A percentile compares a stretch with the other conserved stretches of the same genome.
These are phyloP conservation scores for Arthrinium puccinioides DNA, from an alignment of 2,329 filamentous ascomycete species.

Conservation along the genomic window DNA sequence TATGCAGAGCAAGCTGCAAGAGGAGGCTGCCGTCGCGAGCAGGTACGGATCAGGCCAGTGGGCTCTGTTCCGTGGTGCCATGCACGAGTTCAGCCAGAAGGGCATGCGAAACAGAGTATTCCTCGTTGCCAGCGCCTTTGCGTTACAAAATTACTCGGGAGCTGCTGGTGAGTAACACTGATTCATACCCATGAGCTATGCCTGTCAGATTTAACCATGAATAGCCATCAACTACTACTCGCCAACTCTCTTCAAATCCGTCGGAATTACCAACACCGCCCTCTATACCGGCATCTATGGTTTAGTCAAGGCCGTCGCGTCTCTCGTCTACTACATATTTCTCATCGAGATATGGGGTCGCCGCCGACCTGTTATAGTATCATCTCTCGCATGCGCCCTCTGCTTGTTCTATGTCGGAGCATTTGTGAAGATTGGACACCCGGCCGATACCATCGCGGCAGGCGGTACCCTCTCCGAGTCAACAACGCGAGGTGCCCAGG, in stretches of 20 bases:
- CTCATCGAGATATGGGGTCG: constrained; percentile 33
- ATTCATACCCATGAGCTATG: too few relatives aligned
- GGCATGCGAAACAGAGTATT: constrained; percentile 33
- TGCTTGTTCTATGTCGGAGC: constrained; percentile 45
- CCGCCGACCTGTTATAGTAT: constrained; percentile 35
- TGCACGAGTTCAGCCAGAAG: constrained; percentile 26
- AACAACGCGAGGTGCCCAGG: constrained; percentile 37
- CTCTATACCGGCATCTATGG: constrained; percentile 46
- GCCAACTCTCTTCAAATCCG: constrained; percentile 30
- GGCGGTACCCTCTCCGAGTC: constrained; percentile 33
- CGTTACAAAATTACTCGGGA: constrained; percentile 32
- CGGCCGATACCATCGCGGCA: constrained; percentile 33
- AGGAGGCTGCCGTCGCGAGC: constrained; percentile 24
- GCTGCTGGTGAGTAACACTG: too few relatives aligned
- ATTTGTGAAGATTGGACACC: constrained; percentile 45
- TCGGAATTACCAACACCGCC: constrained; percentile 36
- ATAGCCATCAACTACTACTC: constrained; percentile 38
- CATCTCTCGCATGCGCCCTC: constrained; percentile 37
- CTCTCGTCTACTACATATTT: constrained; percentile 31
- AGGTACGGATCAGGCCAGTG: constrained; percentile 24
- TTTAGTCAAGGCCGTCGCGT: constrained; percentile 33
- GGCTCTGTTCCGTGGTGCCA: constrained; percentile 26
- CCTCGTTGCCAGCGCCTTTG: constrained; percentile 29
- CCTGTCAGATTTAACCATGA: too few relatives aligned
- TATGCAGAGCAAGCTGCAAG: constrained; percentile 28